Evolutionary conservation across 1,284 basidiomycete genomes (phyloP), one percentile per base, ranked within the genome.

Genomic region (Moesziomyces globuligerus): DNA sequence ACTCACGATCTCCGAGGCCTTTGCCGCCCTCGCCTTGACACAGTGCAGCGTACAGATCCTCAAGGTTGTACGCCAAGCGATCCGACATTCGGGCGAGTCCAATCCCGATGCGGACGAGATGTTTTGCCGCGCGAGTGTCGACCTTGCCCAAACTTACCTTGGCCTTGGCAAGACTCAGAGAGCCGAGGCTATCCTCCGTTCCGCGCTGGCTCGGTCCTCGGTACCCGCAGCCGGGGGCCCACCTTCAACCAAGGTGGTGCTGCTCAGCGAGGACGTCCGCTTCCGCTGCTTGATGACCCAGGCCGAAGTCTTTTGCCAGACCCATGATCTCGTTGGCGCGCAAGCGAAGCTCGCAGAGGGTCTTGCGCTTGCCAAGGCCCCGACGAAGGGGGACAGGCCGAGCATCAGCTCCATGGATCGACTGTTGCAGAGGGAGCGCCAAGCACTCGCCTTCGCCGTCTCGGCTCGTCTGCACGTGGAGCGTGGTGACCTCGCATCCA

Each of bases 11-110:
- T 60, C 58, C 28, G 73, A 74, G 42, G 55, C 67, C 11, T 60
- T 74, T 37, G 54, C 58, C 3, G 53, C 72, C 6, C 59, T 59
- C 17, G 66, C 73, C 10, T 41, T 74, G 23, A 59, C 65, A 25
- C 64, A 47, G 11, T 57, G 59, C 32, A 61, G 60, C 38, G 56
- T 75, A 13, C 56, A 74, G 18, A 50, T 77, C 13, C 51, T 74
- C 43, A 72, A 68, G 45, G 47, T 52, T 3, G 45, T 74, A n/a
- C 56, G 66, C 11, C 55, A 60, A 15, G 46, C 66, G 18, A 52
- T 43, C 23, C 62, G 55, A 23, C 40, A 34, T 3, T 42, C 25
- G 25, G 42, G 17, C n/a, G 55, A 62, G 18, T 41, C 44, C 5
- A 20, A 24, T 26, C 20, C 55, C 21, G 54, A 58, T 11, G 15